Evolutionary conservation across 2,329 filamentous ascomycete species (phyloP), one percentile per base, ranked within the genome.

Genomic region (Clonostachys solani): DNA sequence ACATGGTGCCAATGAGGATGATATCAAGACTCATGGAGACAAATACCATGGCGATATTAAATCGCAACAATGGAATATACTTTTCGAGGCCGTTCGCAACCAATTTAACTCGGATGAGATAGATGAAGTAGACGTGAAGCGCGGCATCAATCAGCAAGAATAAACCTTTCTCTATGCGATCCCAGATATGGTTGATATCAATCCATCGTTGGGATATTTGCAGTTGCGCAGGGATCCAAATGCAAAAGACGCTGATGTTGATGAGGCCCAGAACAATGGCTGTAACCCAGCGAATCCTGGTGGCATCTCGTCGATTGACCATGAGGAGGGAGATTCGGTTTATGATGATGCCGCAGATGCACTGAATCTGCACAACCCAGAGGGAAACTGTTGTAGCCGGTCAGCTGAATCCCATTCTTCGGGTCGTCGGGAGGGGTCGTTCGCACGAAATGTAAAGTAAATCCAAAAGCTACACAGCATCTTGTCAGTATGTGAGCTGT

Each of bases 201-300:
- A 77, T 62, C 46, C 68, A 78, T 2, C 45, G 55, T 0, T 67
- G 46, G 7, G 55, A 68, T 6, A 72, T 62, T 37, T 74, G 66
- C 1, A 78, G 58, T 3, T 73, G 71, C 0, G 74, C 68, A 0
- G 77, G 77, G 16, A 80, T 72, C 77, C 77, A 80, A 15, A 80
- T 78, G 47, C 62, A 64, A 43, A 75, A 78, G 3, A 80, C 77
- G 3, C 69, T 70, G 17, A 80, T 71, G 43, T 80, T 80, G 47
- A 80, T 65, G 3, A 63, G 48, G 4, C 69, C 64, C 47, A 80
- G 74, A n/a, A 77, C 33, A 2, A 60, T 42, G 0, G 74, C 65
- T 5, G 73, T 67, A 1, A 62, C 55, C 59, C 72, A 72, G 51
- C 77, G 77, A 9, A 80, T 58, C 7, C 51, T 58, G 1, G 49